phyloP scores from a whole-genome alignment of 768 basidiomycete species.

The Kondoa subrosea region DNA sequence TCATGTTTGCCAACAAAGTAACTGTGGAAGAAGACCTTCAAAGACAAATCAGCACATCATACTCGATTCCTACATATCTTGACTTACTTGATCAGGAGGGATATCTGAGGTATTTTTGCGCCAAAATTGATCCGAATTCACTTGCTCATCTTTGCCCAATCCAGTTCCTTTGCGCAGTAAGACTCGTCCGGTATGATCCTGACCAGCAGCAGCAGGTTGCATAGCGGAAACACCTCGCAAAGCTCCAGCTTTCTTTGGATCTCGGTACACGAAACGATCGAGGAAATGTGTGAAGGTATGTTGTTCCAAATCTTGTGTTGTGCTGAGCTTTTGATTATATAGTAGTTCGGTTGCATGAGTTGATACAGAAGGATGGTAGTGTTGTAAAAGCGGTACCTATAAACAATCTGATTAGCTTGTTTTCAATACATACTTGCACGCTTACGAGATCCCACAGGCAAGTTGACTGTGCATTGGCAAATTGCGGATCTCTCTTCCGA shows the following conservation, averaged over 20 bases:
- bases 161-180: conserved; percentile 51
- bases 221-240: conserved; percentile 73
- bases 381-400: conserved; percentile 59
- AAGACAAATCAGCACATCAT: too few species aligned
- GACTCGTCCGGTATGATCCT: conserved; percentile 43
- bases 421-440: not conserved
- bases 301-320: conserved; percentile 69
- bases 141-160: conserved; percentile 39
- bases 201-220: conserved; percentile 64
- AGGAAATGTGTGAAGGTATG: conserved; percentile 90
- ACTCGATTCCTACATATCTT: too few species aligned
- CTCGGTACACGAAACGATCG: conserved; percentile 92
- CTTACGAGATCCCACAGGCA: conserved; percentile 82
- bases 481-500: conserved; percentile 75
- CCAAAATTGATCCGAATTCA: conserved; percentile 65
- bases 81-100: conserved; percentile 52
- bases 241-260: conserved; percentile 57
- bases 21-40: conserved; percentile 72
- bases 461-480: conserved; percentile 56
- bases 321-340: conserved; percentile 52
- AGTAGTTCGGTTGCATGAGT: conserved; percentile 74
- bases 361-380: conserved; percentile 80
- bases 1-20: conserved; percentile 62
- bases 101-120: conserved; percentile 51
- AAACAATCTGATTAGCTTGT: not conserved